Evolutionary conservation across 2,329 filamentous ascomycete genomes (phyloP).

Genomic region (Exserohilum rostratum): DNA sequence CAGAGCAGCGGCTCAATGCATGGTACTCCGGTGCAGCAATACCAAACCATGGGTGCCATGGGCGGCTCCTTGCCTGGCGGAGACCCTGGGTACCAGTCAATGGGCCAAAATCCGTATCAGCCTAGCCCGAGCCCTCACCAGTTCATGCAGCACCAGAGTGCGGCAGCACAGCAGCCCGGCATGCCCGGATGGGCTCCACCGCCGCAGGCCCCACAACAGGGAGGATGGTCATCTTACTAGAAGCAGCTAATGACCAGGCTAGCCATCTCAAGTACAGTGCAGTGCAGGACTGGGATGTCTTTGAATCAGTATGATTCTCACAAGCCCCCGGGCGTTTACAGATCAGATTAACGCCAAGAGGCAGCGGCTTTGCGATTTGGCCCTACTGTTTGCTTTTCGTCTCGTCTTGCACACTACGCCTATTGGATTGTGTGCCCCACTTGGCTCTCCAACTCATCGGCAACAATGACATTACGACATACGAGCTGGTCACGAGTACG

Average conservation of each 20-base stretch:
- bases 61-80: constrained; percentile 21
- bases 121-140: constrained; percentile 55
- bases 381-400: constrained; percentile 15
- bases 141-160: constrained; percentile 53
- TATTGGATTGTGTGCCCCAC: constrained; percentile 7
- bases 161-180: constrained; percentile 54
- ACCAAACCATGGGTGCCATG: constrained; percentile 56
- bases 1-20: constrained; percentile 53
- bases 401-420: constrained; percentile 40
- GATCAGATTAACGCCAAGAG: background rate
- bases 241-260: background rate
- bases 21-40: constrained; percentile 52
- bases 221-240: constrained; percentile 50
- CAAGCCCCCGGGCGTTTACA: background rate
- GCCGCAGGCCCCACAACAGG: constrained; percentile 46
- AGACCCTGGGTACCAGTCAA: constrained; percentile 51
- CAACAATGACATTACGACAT: constrained; percentile 28
- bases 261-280: background rate
- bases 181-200: constrained; percentile 58
- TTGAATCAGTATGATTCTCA: background rate
- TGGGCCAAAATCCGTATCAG: constrained; percentile 58
- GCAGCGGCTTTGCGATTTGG: background rate
- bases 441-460: constrained; percentile 17
- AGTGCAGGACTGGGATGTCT: background rate
- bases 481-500: constrained; percentile 26